Conservation (phyloP, 2,329 filamentous ascomycete species). For the Nemania abortiva region DNA sequence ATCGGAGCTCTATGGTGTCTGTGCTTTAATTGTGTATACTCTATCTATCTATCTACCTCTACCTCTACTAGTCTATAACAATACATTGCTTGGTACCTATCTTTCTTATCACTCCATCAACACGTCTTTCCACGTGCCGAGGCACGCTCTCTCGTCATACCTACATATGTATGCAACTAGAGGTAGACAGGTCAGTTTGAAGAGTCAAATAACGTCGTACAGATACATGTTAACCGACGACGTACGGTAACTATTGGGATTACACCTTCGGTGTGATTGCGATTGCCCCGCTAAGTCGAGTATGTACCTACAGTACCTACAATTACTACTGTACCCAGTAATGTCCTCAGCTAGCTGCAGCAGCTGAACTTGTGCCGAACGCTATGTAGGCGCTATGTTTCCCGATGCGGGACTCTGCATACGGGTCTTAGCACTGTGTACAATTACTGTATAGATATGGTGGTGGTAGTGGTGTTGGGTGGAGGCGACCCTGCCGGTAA, state of each 20-base stretch:
- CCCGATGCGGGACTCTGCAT: constrained; percentile 26
- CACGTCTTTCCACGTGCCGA: constrained; percentile 16
- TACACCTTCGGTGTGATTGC: constrained; percentile 26
- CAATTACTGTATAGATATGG: no score
- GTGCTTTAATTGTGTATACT: constrained; percentile 2
- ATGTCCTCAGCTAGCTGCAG: constrained; percentile 27
- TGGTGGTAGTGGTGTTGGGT: no score
- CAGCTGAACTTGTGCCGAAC: constrained; percentile 28
- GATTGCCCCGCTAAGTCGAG: neutral
- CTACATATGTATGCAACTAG: neutral
- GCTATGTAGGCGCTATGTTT: constrained; percentile 29
- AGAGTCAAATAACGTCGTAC: constrained; percentile 33
- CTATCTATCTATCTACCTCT: no score
- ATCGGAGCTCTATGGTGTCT: constrained; percentile 28
- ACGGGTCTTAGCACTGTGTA: neutral
- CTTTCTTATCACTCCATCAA: no score
- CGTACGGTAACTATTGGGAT: constrained; percentile 14
- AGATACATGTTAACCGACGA: neutral
- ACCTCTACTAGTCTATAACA: no score
- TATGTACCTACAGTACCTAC: neutral
- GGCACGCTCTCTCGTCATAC: constrained; percentile 1
- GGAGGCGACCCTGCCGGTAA: constrained; percentile 7
- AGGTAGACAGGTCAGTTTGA: constrained; percentile 10
- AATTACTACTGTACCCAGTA: no score
- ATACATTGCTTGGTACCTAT: no score